Evolutionary conservation across 805 yeast genomes (phyloP).

Genomic region (Diddensiella transvaalensis): DNA sequence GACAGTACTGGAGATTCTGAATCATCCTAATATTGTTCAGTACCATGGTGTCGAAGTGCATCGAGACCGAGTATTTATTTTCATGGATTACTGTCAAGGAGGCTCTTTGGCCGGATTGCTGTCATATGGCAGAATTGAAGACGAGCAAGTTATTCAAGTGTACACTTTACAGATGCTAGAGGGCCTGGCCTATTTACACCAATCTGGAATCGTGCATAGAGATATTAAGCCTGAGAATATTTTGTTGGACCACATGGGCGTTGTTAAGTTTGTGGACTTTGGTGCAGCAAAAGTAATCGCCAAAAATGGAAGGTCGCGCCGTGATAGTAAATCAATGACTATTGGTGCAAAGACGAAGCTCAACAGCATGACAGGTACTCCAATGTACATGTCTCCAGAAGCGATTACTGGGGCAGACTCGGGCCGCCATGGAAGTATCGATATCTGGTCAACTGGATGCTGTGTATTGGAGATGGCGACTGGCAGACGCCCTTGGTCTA

Average conservation of each 20-base stretch:
- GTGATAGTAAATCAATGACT: conserved; percentile 28
- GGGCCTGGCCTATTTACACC: conserved; percentile 91
- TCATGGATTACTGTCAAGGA: conserved; percentile 97
- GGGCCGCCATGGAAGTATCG: conserved; percentile 64
- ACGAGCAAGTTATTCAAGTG: conserved; percentile 86
- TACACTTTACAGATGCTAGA: conserved; percentile 90
- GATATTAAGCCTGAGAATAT: conserved; percentile 96
- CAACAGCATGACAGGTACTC: conserved; percentile 79
- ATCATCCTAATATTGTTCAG: conserved; percentile 95
- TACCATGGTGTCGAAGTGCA: conserved; percentile 97
- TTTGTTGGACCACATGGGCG: conserved; percentile 83
- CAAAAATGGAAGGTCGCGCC: conserved; percentile 33
- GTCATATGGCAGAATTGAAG: conserved; percentile 92
- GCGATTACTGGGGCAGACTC: conserved; percentile 73
- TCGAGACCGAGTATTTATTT: conserved; percentile 88
- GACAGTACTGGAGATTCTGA: conserved; percentile 91
- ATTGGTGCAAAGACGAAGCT: conserved; percentile 29
- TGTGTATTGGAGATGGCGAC: conserved; percentile 96
- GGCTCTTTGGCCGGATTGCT: conserved; percentile 84
- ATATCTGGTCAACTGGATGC: conserved; percentile 97
- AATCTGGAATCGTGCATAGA: conserved; percentile 91
- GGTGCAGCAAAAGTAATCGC: conserved; percentile 90
- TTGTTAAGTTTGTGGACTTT: conserved; percentile 92
- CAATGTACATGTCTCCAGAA: conserved; percentile 99
- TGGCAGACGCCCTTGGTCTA: conserved; percentile 95